Conservation (phyloP, 768 basidiomycete genomes). For the Leucocoprinus birnbaumii region DNA sequence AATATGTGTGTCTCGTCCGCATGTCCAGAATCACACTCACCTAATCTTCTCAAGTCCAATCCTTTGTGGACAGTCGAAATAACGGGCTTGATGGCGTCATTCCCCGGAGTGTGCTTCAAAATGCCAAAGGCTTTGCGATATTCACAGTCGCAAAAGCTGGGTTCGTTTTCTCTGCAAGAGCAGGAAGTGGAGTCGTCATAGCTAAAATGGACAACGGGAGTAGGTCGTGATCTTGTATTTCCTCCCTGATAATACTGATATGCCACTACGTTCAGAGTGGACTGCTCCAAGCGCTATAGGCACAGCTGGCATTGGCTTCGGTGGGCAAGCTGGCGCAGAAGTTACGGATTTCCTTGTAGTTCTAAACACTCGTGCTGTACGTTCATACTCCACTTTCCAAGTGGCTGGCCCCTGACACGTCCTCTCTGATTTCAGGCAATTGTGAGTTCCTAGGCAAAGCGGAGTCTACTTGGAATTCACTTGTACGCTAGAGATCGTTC, state of each 20-base stretch:
- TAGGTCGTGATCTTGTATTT: conserved; percentile 36
- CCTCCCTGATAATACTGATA: conserved; percentile 8
- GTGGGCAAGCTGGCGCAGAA: conserved; percentile 80
- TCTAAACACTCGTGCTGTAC: conserved; percentile 76
- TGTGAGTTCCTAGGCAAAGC: conserved; percentile 34
- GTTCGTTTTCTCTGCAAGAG: conserved; percentile 72
- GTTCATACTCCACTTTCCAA: conserved; percentile 21
- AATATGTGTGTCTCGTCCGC: conserved; percentile 56
- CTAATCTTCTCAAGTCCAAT: conserved; percentile 52
- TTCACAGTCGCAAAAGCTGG: conserved; percentile 86
- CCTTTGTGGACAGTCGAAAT: conserved; percentile 78
- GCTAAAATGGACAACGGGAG: conserved; percentile 79
- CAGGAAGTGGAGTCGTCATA: conserved; percentile 86
- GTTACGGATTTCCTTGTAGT: conserved; percentile 92
- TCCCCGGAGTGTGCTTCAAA: conserved; percentile 45
- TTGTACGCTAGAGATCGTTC: conserved; percentile 62
- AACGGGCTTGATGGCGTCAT: conserved; percentile 81
- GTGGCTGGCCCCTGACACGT: conserved; percentile 7
- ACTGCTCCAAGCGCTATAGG: conserved; percentile 95
- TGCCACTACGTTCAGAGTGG: conserved; percentile 60
- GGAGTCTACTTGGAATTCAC: background rate
- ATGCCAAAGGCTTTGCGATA: conserved; percentile 79
- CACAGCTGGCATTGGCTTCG: conserved; percentile 86
- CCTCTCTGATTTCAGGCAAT: conserved; percentile 44
- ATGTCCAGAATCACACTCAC: conserved; percentile 6